Conservation (phyloP, 495 filamentous ascomycete species). For the Halenospora varia region DNA sequence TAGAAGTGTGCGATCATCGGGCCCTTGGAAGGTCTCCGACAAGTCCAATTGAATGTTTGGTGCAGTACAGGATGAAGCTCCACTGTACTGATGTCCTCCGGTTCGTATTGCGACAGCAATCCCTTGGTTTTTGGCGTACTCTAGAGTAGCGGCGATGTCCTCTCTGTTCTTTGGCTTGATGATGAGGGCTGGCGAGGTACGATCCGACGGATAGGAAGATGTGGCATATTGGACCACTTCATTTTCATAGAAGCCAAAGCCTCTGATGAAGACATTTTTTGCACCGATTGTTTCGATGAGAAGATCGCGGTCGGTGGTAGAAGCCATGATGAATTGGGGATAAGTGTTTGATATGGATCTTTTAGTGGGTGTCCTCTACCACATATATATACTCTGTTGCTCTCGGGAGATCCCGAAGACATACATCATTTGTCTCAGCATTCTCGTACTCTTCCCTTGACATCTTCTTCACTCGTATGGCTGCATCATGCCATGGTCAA, state of each 20-base stretch:
- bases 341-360: too few species aligned
- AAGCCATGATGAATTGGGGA: neutral
- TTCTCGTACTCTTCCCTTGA: too few species aligned
- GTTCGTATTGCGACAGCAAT: neutral
- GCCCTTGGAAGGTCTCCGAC: neutral
- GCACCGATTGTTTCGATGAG: slow-evolving; percentile 1
- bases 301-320: neutral
- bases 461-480: too few species aligned
- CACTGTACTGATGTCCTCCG: neutral
- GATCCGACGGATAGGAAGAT: slow-evolving; percentile 10
- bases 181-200: neutral
- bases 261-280: neutral
- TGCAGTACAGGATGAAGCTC: neutral
- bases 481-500: too few species aligned
- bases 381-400: too few species aligned
- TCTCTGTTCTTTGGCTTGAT: neutral
- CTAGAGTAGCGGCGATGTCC: neutral
- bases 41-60: neutral
- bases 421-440: too few species aligned
- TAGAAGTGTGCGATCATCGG: neutral
- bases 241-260: slow-evolving; percentile 20
- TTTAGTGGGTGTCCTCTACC: too few species aligned
- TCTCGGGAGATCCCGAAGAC: too few species aligned
- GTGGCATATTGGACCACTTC: slow-evolving; percentile 21
- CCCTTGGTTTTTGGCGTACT: neutral